Base-by-base conservation (phyloP, 345 rosid species). In the Corchorus olitorius region DNA sequence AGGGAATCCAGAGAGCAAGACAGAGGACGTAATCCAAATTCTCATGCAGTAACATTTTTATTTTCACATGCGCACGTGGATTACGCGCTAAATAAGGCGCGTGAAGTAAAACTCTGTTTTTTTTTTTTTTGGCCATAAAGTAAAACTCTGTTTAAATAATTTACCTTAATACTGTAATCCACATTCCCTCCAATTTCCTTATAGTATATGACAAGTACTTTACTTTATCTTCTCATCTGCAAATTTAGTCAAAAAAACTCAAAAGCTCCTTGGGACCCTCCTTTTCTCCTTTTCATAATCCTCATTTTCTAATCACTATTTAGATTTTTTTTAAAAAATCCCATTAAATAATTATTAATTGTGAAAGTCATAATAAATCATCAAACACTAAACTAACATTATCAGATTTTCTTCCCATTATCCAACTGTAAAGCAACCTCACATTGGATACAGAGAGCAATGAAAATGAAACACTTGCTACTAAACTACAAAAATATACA, bases 391-490 rank as follows among this genome's bases (percentile, higher is more conserved):
- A 86, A 65, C 78, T 72, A 74, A 75, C 73, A 77, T 71, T 52
- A 77, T 77, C 84, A 84, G 33, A 60, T 73, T 48, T 22, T 34
- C 33, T 33, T 22, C 50, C 61, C 67, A 60, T 80, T 65, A 75
- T 81, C 88, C 90, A 80, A 80, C 89, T 85, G 89, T 79, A 84
- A 87, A 87, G 86, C 87, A 83, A 78, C 12, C 73, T 19, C 22
- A 41, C 82, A 81, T 86, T 73, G 89, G 88, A 86, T 83, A 76
- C 80, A 74, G 78, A 49, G 60, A 62, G 65, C 34, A 54, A 34
- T 55, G 48, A 14, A 5, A 5, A 19, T 41, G 13, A 4, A 6
- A 6, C 43, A 50, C 55, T 70, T 35, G 17, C 49, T 53, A 71
- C 22, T 33, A 52, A 75, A 54, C 37, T 19, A 68, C 54, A 55